Base-by-base conservation (phyloP, 257 asterid genomes). In the Solanum bulbocastanum region DNA sequence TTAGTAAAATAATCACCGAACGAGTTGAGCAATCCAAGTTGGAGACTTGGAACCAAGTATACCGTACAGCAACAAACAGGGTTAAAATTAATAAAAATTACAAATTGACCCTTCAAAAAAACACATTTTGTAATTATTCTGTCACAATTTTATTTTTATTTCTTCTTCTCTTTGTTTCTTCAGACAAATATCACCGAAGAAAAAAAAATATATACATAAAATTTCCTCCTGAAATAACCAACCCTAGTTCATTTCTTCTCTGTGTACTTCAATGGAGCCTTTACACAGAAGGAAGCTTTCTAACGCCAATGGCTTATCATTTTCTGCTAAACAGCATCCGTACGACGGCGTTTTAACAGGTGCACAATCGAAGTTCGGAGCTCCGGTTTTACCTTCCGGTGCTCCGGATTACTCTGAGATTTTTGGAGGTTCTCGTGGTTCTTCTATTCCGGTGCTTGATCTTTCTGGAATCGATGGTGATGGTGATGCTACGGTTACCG, bases 401-500 rank as follows among this genome's bases (percentile, higher is more conserved):
- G 89, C 87, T 46, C 86, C 90, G 49, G 98, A 94, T 87, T 95
- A 95, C 86, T 83, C 91, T 3, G 99, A 96, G 95, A 95, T 96
- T 88, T 96, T 96, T 85, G 84, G 93, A 32, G 93, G 91, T 6
- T 86, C 88, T 23, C 91, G 94, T 16, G 89, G 87, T 37, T 88
- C 94, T 16, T 94, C 98, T 88, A 95, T 95, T 87, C 99, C 98
- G 46, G 93, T 95, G 87, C 94, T 96, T 86, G 99, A 96, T 89
- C 94, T 94, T 72, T 87, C 97, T 69, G 90, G 83, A 33, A 89
- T 96, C 27, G 93, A 90, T 65, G 30, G 30, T 30, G 30, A 30
- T 30, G 30, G 30, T 30, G 89, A 88, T 87, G 83, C 56, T 5
- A 81, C 71, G 84, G 95, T 86, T 86, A 84, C 91, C 75, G 92